Conservation (phyloP, 2,329 filamentous ascomycete species). For the Metarhizium rileyi region DNA sequence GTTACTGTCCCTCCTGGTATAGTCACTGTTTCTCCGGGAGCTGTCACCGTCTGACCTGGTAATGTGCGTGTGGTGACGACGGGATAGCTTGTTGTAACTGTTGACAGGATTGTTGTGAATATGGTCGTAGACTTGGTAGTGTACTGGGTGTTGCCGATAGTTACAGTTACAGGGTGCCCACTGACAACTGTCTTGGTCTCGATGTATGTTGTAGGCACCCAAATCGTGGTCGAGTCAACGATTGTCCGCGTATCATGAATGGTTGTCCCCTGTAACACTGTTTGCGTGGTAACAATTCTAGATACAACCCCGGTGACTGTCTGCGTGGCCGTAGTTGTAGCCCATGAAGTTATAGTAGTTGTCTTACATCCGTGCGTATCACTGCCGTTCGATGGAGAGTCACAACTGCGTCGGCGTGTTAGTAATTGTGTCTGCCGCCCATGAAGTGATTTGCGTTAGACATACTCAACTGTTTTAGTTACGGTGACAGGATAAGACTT, state of each 20-base stretch:
- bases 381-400: background rate
- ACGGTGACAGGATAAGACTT: conserved; percentile 16
- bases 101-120: conserved; percentile 8
- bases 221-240: conserved; percentile 9
- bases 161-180: conserved; percentile 10
- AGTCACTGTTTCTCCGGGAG: conserved; percentile 7
- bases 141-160: conserved; percentile 8
- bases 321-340: conserved; percentile 12
- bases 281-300: conserved; percentile 9
- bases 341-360: conserved; percentile 13
- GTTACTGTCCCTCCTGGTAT: conserved; percentile 2
- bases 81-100: conserved; percentile 9
- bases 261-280: conserved; percentile 7
- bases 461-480: conserved; percentile 10
- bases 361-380: conserved; percentile 8
- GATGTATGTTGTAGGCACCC: conserved; percentile 10
- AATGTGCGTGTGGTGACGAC: conserved; percentile 9
- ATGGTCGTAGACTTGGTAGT: conserved; percentile 8
- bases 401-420: background rate
- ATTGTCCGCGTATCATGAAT: conserved; percentile 6
- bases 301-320: conserved; percentile 8
- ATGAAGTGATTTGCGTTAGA: too few species aligned
- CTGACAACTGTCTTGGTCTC: conserved; percentile 7
- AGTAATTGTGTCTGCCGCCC: background rate
- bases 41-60: conserved; percentile 3